phyloP scores from a whole-genome alignment of 257 asterid genomes.

The Solanum commersonii region DNA sequence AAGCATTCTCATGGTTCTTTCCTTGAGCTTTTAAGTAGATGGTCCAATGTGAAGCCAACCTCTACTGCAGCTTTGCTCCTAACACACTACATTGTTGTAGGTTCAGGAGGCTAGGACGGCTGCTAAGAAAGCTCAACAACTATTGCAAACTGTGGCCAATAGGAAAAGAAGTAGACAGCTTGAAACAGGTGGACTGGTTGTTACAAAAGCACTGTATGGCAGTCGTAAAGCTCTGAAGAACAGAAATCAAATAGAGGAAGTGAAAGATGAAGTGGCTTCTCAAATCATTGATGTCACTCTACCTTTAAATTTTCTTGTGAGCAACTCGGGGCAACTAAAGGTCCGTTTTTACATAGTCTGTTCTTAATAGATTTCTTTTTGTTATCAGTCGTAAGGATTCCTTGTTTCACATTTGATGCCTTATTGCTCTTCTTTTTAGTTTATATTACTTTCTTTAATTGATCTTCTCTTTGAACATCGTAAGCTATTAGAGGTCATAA shows the following conservation, averaged over 20 bases:
- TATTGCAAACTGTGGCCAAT: conserved; percentile 72
- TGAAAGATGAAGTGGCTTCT: conserved; percentile 41
- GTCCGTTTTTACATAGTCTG: conserved; percentile 11
- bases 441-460: not conserved
- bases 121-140: conserved; percentile 86
- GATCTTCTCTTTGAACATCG: not conserved
- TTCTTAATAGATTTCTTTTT: not conserved
- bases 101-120: conserved; percentile 70
- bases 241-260: conserved; percentile 33
- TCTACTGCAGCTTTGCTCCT: not conserved
- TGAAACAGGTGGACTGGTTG: conserved; percentile 65
- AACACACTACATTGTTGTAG: conserved; percentile 19
- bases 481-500: not conserved
- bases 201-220: conserved; percentile 68
- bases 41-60: not conserved
- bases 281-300: conserved; percentile 70
- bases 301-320: conserved; percentile 84
- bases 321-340: conserved; percentile 80
- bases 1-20: not conserved
- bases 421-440: not conserved
- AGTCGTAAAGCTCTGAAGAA: conserved; percentile 37
- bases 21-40: not conserved
- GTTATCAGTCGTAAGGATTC: not conserved
- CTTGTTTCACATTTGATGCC: not conserved
- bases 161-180: conserved; percentile 67